Evolutionary conservation across 192 early-diverging fungal genomes (phyloP).

Genomic region (Podila epigama): DNA sequence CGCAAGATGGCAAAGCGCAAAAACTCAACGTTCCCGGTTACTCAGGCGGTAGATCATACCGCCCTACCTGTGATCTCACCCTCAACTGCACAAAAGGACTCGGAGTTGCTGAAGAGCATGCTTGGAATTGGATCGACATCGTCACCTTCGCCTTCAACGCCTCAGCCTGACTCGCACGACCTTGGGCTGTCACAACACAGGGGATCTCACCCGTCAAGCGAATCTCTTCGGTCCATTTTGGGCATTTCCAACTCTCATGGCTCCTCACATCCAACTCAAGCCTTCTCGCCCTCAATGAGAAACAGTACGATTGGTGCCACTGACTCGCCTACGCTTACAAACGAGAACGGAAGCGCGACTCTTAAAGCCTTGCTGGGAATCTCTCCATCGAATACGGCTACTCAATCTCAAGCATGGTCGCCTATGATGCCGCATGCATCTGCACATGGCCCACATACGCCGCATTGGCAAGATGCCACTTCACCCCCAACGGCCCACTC

Average conservation of each 20-base stretch:
- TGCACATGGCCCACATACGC: background rate
- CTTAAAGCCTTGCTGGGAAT: background rate
- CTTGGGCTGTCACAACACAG: background rate
- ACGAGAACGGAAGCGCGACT: background rate
- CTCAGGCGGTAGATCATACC: background rate
- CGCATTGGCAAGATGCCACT: background rate
- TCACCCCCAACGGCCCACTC: background rate
- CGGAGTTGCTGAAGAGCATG: conserved; percentile 43
- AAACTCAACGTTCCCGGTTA: background rate
- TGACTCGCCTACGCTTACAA: conserved; percentile 23
- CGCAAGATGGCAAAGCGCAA: conserved; percentile 27
- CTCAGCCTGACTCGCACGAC: background rate
- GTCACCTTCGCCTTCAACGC: background rate
- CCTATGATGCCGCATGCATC: background rate
- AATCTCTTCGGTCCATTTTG: conserved; percentile 29
- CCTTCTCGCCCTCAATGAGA: conserved; percentile 7
- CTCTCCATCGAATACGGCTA: background rate
- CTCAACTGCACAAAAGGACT: conserved; percentile 20
- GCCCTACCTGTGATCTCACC: conserved; percentile 6
- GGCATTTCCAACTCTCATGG: conserved; percentile 20
- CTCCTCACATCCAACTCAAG: background rate
- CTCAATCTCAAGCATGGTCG: background rate
- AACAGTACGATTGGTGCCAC: background rate
- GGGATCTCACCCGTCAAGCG: conserved; percentile 9
- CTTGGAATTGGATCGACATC: conserved; percentile 33